Conservation (phyloP, 257 asterid species). For the Sherardia arvensis region DNA sequence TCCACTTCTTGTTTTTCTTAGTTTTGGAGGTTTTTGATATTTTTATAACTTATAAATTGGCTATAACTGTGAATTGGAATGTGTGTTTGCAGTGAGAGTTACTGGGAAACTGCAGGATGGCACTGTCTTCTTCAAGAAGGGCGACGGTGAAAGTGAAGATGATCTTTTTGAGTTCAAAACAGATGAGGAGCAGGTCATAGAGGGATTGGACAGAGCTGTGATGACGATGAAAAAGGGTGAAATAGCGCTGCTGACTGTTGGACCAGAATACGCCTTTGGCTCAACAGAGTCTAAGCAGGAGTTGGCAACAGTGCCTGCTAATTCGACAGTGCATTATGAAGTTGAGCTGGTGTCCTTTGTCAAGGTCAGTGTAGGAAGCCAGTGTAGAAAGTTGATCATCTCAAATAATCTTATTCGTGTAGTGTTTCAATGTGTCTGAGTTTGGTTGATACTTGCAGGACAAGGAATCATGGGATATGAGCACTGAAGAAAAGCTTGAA, state of each 20-base stretch:
- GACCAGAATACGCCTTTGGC: conserved; percentile 36
- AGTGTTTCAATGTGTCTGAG: background rate
- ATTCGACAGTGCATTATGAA: conserved; percentile 24
- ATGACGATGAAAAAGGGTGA: conserved; percentile 36
- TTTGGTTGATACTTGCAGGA: conserved; percentile 13
- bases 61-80: background rate
- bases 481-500: conserved; percentile 30
- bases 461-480: conserved; percentile 41
- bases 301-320: conserved; percentile 28
- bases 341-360: conserved; percentile 30
- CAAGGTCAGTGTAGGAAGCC: conserved; percentile 14
- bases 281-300: conserved; percentile 27
- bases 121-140: conserved; percentile 35
- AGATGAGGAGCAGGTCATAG: conserved; percentile 40
- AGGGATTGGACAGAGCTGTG: conserved; percentile 31
- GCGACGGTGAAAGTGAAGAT: conserved; percentile 22
- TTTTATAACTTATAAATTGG: background rate
- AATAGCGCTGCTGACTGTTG: conserved; percentile 21
- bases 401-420: background rate
- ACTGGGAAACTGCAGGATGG: conserved; percentile 49
- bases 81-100: conserved; percentile 31
- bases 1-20: background rate
- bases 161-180: conserved; percentile 42
- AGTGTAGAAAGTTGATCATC: background rate
- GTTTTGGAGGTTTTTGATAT: background rate